Conservation (phyloP, 1,284 basidiomycete species). For the Sphaerobolus stellatus region DNA sequence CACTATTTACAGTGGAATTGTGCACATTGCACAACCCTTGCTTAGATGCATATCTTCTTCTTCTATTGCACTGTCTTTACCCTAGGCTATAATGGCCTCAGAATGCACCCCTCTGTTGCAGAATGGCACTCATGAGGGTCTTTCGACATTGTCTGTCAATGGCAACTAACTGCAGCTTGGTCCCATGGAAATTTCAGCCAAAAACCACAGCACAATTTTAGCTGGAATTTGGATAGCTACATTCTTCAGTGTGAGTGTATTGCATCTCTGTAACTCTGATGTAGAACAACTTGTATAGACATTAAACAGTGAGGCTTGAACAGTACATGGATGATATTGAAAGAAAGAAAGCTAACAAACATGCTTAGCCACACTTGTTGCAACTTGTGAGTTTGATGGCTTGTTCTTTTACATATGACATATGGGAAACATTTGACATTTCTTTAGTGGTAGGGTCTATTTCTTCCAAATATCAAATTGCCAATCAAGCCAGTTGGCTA, state of each 20-base stretch:
- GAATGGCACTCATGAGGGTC: no score
- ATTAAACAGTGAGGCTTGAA: background rate
- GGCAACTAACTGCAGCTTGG: no score
- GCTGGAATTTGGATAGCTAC: background rate
- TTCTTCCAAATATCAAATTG: constrained; percentile 73
- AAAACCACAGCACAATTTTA: background rate
- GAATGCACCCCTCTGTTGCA: no score
- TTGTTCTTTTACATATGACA: background rate
- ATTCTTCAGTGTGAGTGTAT: background rate
- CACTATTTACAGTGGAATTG: no score
- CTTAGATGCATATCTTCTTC: no score
- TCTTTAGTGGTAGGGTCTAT: constrained; percentile 69
- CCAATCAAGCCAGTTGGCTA: constrained; percentile 78
- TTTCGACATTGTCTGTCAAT: no score
- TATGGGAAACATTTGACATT: background rate
- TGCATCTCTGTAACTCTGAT: background rate
- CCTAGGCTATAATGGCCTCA: no score
- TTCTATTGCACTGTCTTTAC: no score
- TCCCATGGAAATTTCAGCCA: background rate
- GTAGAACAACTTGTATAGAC: background rate
- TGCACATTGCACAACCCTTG: no score
- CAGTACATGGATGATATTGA: background rate
- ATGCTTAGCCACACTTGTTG: background rate
- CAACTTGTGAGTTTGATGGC: background rate
- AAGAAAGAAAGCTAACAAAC: background rate